Percentiles rank a stretch among this genome's conserved stretches.
Conservation (phyloP, 331 rosid species). For the Spiraea crenata region DNA sequence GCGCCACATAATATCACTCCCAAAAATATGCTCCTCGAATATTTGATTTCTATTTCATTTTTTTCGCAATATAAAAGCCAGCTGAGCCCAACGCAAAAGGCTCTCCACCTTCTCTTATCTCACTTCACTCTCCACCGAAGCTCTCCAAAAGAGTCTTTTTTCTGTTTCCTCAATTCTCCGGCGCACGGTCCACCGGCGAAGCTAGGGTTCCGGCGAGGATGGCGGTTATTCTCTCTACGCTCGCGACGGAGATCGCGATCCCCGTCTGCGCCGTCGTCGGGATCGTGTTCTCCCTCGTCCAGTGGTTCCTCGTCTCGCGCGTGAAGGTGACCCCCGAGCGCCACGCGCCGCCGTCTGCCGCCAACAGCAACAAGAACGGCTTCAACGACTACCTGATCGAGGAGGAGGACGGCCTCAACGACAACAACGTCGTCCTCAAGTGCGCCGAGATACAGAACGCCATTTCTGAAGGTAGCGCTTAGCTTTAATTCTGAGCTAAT, state of each 20-base stretch:
- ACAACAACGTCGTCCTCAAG: constrained; percentile 59
- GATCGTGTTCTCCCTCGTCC: constrained; percentile 58
- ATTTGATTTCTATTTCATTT: not conserved
- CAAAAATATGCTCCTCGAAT: constrained; percentile 7
- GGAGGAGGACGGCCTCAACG: constrained; percentile 74
- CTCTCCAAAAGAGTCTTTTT: not conserved
- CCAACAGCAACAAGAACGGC: constrained; percentile 52
- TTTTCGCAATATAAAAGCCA: constrained; percentile 20
- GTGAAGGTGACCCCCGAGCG: constrained; percentile 61
- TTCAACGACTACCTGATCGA: constrained; percentile 55
- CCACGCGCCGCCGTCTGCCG: constrained; percentile 32
- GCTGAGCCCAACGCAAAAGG: not conserved
- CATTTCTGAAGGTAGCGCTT: constrained; percentile 61
- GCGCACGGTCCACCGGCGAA: constrained; percentile 11
- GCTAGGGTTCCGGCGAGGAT: constrained; percentile 54
- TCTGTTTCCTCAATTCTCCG: constrained; percentile 14
- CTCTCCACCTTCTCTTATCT: constrained; percentile 11
- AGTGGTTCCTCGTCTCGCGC: constrained; percentile 66
- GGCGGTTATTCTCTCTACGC: constrained; percentile 49
- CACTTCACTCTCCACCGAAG: not conserved
- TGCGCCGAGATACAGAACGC: constrained; percentile 81
- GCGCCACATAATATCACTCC: not conserved
- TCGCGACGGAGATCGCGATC: constrained; percentile 57
- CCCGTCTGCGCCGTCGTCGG: constrained; percentile 67
- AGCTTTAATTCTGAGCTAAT: constrained; percentile 12